Evolutionary conservation across 495 filamentous ascomycete genomes (phyloP), one percentile per base, ranked within the genome.

Genomic region (Aspergillus hancockii): DNA sequence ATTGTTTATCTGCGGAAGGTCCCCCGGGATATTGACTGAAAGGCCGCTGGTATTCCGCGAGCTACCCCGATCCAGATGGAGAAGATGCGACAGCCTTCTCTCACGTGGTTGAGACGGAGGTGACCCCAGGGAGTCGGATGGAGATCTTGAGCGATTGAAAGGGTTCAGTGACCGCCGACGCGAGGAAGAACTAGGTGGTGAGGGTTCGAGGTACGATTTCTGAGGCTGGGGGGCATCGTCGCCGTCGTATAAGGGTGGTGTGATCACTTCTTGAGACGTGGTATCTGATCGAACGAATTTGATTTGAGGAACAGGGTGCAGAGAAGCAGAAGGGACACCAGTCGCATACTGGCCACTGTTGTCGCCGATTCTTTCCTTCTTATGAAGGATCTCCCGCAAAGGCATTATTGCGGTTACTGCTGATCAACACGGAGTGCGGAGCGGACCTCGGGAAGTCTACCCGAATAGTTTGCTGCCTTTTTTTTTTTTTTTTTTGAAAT

Each of bases 221-320:
- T 59, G 57, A 61, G 64, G 61, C 60, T 70, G 66, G 43, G 61
- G 53, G 45, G 64, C 56, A 63, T 61, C 60, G 58, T 85, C 75
- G 64, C 72, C 74, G 25, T 72, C 70, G 64, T 80, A 77, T 57
- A 69, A 73, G 13, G 91, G 88, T 18, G 89, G 88, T 32, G 76
- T 74, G 68, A 95, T 88, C 55, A 88, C 74, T 71, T 96, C 91
- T 69, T 91, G 83, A 2, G 86, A 86, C 55, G 86, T 78, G 13
- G 93, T 96, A 68, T 93, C 91, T 58, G 88, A 87, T 45, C 93
- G 86, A 61, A 95, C 80, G 79, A 98, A 90, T 58, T 81, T 92
- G 76, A 97, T 89, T 67, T 88, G 85, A 56, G 90, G 90, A 1
- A 83, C 73, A 67, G 75, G 59, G 61, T 18, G 52, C 32, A 46